phyloP scores from a whole-genome alignment of 352 stramenopile species.

The Phytopythium aichiense region DNA sequence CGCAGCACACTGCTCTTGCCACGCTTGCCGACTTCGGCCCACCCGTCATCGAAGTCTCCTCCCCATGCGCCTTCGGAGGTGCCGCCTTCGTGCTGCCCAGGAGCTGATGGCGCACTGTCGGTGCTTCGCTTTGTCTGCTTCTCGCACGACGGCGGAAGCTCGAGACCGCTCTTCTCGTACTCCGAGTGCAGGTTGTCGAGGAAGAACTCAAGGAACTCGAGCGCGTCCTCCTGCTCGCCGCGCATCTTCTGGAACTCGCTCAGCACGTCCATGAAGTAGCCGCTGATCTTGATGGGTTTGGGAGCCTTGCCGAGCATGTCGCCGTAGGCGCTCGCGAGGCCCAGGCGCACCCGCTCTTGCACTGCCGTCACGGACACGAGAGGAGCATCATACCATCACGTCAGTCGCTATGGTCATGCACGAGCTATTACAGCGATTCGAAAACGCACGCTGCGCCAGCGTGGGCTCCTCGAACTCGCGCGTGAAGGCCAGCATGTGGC shows the following conservation, averaged over 20 bases:
- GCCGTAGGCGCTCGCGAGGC: conserved; percentile 13
- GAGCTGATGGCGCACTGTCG: conserved; percentile 5
- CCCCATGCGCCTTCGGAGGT: conserved; percentile 4
- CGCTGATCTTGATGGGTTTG: conserved; percentile 73
- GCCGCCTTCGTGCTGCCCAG: neutral
- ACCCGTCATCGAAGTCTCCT: conserved; percentile 52
- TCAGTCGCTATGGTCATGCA: neutral
- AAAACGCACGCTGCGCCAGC: conserved; percentile 51
- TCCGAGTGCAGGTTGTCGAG: conserved; percentile 80
- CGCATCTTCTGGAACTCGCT: conserved; percentile 81
- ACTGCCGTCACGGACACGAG: conserved; percentile 13
- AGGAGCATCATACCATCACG: conserved; percentile 1
- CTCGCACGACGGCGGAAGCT: conserved; percentile 52
- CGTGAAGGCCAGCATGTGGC: conserved; percentile 75
- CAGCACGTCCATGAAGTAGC: conserved; percentile 80
- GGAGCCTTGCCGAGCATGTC: conserved; percentile 44
- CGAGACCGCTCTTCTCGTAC: conserved; percentile 68
- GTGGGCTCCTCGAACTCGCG: conserved; percentile 81
- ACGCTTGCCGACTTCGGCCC: conserved; percentile 72
- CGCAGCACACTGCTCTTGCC: conserved; percentile 77
- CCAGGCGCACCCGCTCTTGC: conserved; percentile 9
- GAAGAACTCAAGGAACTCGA: conserved; percentile 87
- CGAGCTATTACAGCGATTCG: neutral
- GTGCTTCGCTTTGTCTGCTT: conserved; percentile 48
- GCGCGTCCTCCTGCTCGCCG: conserved; percentile 76